Base-by-base conservation (phyloP, 2,329 filamentous ascomycete genomes). In the Metarhizium robertsii region DNA sequence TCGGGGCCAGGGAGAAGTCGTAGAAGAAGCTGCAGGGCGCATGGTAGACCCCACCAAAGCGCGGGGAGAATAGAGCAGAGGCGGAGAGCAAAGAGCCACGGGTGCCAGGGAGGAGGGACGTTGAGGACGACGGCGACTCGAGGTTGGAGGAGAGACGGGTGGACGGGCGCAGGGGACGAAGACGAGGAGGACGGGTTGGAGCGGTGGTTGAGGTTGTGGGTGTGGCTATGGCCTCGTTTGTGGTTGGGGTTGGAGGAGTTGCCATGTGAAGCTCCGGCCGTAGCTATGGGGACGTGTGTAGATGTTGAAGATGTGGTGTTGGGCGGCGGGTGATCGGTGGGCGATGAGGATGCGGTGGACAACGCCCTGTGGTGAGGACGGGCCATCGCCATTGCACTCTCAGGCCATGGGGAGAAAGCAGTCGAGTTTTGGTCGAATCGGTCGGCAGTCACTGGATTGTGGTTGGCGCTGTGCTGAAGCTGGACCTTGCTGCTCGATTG, bases 51-150 rank as follows among this genome's bases (percentile, higher is more conserved):
- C 84, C 85, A 90, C 79, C 80, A 87, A 50, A 84, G 75, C 53
- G 86, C 85, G 16, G 89, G 88, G 25, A 79, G 77, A 53, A 88
- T 83, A 57, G 86, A 90, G 59, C 87, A 72, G 29, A 87, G 81
- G n/a, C 89, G 84, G 62, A 87, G 85, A 59, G 86, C 75, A 60
- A 90, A 83, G 54, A 92, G 78, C 56, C 86, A 85, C 46, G 87
- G 76, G 67, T 92, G 85, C 85, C 88, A 92, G 59, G 77, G 78
- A 59, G 78, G 77, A 54, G 86, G 84, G 16, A 94, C 82, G 53
- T 88, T 88, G 50, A 92, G 79, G 36, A 90, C 80, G 62, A 91
- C 87, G 59, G 88, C 88, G 55, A 92, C 83, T 55, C 88, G 87
- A 13, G 88, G 88, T 65, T 91, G 87, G 47, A 90, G 76, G 53